phyloP scores from a whole-genome alignment of 2,329 filamentous ascomycete genomes.

The Phoma sp. region DNA sequence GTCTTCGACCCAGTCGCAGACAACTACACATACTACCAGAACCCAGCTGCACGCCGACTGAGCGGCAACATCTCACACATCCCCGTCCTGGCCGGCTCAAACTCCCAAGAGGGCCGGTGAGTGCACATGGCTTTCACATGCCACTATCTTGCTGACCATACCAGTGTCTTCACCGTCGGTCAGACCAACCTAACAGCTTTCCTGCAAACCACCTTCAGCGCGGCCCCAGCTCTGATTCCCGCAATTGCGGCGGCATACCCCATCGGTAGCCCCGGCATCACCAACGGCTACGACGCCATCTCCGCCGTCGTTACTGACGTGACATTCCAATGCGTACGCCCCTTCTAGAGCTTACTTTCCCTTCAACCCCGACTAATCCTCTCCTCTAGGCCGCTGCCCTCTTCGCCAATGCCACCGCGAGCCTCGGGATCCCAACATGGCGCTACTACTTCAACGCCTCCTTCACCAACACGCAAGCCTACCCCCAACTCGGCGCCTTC shows the following conservation, averaged over 20 bases:
- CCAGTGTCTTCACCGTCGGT: slow-evolving; percentile 25
- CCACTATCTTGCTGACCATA: not conserved
- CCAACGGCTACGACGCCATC: slow-evolving; percentile 25
- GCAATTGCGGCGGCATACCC: slow-evolving; percentile 32
- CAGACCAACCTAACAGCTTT: slow-evolving; percentile 27
- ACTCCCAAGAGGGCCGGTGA: slow-evolving; percentile 34
- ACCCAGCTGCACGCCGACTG: slow-evolving; percentile 25
- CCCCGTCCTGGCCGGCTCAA: slow-evolving; percentile 35
- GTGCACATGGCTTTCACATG: not conserved
- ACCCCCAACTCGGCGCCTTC: slow-evolving; percentile 23
- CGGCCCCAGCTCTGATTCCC: slow-evolving; percentile 18
- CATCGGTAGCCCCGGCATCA: slow-evolving; percentile 18
- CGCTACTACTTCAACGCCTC: slow-evolving; percentile 41
- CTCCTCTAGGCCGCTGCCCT: slow-evolving; percentile 20
- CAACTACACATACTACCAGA: slow-evolving; percentile 27
- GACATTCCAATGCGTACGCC: slow-evolving; percentile 26
- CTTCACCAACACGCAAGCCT: slow-evolving; percentile 30
- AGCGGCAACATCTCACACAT: slow-evolving; percentile 34
- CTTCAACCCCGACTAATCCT: not conserved
- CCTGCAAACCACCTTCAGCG: slow-evolving; percentile 22
- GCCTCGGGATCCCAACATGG: slow-evolving; percentile 31
- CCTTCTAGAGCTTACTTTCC: not conserved
- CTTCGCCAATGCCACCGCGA: slow-evolving; percentile 31
- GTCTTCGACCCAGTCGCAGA: slow-evolving; percentile 29
- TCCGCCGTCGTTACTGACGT: slow-evolving; percentile 26